A percentile compares a stretch with the other conserved stretches of the same genome.
Evolutionary conservation across 78 protist genomes (phyloP).

Genomic region (Creolimax fragrantissima): DNA sequence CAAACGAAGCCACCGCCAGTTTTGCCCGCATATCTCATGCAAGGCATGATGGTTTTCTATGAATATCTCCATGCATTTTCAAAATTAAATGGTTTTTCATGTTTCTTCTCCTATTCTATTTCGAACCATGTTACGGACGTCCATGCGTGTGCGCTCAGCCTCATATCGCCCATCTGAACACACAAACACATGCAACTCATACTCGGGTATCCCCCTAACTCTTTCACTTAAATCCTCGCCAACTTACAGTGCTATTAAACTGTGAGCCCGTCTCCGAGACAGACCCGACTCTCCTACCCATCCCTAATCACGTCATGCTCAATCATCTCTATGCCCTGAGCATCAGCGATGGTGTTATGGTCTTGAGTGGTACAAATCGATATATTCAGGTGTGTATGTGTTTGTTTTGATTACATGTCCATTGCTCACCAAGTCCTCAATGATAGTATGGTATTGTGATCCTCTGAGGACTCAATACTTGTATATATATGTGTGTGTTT

Average conservation of each 20-base stretch:
- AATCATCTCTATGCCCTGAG: conserved; percentile 70
- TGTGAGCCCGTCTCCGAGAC: conserved; percentile 45
- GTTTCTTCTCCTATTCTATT: too few species aligned
- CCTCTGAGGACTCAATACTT: too few species aligned
- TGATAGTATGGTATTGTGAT: too few species aligned
- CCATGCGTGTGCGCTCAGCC: too few species aligned
- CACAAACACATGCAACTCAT: too few species aligned
- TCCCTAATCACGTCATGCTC: conserved; percentile 83
- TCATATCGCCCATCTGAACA: too few species aligned
- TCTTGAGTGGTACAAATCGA: conserved; percentile 68
- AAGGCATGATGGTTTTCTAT: neutral
- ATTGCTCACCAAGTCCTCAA: too few species aligned
- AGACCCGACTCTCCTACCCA: conserved; percentile 78
- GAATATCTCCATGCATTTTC: neutral
- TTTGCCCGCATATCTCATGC: conserved; percentile 78
- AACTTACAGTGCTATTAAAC: conserved; percentile 47
- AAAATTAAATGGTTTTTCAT: neutral
- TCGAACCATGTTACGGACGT: too few species aligned
- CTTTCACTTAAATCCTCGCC: too few species aligned
- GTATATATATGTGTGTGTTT: too few species aligned
- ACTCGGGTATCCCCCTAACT: too few species aligned
- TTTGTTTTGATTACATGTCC: too few species aligned
- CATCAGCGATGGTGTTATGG: conserved; percentile 47
- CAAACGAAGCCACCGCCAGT: conserved; percentile 67
- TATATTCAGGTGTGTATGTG: conserved; percentile 23